Evolutionary conservation across 148 eudicot species (phyloP), one percentile per base, ranked within the genome.

Genomic region (Rhododendron molle): DNA sequence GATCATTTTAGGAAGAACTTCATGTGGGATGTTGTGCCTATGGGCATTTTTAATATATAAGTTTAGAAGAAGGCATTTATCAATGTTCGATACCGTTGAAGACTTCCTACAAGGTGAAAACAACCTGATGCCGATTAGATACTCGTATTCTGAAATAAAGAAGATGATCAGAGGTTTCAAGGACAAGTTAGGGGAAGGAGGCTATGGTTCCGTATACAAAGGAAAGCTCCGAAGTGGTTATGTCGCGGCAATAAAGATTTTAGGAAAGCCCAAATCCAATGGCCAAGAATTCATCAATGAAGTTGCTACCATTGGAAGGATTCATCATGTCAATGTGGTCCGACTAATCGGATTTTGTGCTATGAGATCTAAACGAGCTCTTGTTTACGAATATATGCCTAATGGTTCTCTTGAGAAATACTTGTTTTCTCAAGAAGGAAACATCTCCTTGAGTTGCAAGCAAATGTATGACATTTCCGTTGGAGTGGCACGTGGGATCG

Each of bases 241-340:
- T 67, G 38, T 6, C 20, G 83, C 84, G 7, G 86, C 86, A 18
- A 85, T 87, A 23, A 87, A 87, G 86, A 50, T 83, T n/a, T 78
- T 87, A 86, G 80, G 23, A 14, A 74, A 87, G 43, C 34, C 88
- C 18, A 87, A 60, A 32, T 49, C 88, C 14, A 87, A 77, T 62
- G 86, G 80, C 36, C 88, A 87, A 67, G 88, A 87, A 38, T 87
- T 87, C 69, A 87, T 87, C 40, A 87, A 81, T 54, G 88, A 87
- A 80, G 88, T 83, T 65, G 83, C 82, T 71, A 32, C 76, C 16
- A 28, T 71, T 3, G 38, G 76, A 26, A 62, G 69, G 69, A 62
- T 62, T 62, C 88, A 87, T 78, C 88, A 83, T 78, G 88, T 83
- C n/a, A 83, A 87, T 49, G 83, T 87, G 15, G 88, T 87, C 43